These are phyloP conservation scores for Ploettnerulaceae sp. DNA, from an alignment of 2,329 filamentous ascomycete genomes.

Conservation along the genomic window DNA sequence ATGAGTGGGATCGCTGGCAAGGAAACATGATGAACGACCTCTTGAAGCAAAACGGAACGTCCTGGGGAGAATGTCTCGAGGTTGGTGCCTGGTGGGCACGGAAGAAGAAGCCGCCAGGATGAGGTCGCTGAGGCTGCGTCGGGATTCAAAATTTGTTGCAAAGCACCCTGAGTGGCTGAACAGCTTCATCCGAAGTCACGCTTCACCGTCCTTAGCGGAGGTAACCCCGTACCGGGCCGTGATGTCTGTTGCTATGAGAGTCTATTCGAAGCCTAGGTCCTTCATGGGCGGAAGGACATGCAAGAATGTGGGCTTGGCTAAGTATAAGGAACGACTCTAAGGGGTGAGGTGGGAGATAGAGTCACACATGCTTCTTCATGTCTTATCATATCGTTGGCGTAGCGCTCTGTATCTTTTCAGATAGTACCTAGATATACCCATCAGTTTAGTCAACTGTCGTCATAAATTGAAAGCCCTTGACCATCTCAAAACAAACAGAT, in stretches of 20 bases:
- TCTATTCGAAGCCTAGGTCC: too few species aligned
- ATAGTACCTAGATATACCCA: constrained; percentile 63
- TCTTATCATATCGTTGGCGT: constrained; percentile 64
- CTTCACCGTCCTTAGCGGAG: too few species aligned
- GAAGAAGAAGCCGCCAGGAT: constrained; percentile 60
- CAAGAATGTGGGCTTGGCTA: neutral
- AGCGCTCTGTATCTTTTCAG: constrained; percentile 85
- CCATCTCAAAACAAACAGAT: neutral
- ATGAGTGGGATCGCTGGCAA: constrained; percentile 91
- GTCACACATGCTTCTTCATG: constrained; percentile 12
- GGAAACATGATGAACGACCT: constrained; percentile 81
- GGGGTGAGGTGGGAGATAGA: neutral
- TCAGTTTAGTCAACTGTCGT: constrained; percentile 17
- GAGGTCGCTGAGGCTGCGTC: constrained; percentile 1
- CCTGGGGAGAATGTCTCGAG: constrained; percentile 79
- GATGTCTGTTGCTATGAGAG: too few species aligned
- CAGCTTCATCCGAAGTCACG: neutral
- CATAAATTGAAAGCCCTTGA: neutral
- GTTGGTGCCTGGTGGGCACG: constrained; percentile 86
- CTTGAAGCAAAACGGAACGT: constrained; percentile 71
- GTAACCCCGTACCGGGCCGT: too few species aligned
- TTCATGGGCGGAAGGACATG: neutral
- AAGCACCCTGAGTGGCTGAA: neutral
- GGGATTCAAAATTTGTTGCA: constrained; percentile 4
- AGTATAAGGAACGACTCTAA: neutral